These are phyloP conservation scores for Entomortierella lignicola DNA, from an alignment of 192 early-diverging fungal genomes.

Conservation along the genomic window DNA sequence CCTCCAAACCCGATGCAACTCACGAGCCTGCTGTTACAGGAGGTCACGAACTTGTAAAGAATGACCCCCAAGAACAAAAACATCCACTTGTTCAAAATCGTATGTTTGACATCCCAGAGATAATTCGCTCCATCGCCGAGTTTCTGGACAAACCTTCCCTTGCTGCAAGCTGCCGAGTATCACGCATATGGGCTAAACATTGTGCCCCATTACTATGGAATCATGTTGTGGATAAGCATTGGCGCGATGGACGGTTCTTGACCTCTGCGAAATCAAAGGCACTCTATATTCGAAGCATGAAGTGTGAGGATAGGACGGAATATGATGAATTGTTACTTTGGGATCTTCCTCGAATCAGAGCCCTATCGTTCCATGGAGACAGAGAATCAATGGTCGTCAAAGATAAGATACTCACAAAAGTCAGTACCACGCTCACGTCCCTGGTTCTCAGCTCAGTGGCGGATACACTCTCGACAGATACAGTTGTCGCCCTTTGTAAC, in stretches of 20 bases:
- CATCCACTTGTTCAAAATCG: conserved; percentile 27
- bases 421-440: conserved; percentile 4
- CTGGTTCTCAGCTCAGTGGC: conserved; percentile 22
- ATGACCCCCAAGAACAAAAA: background rate
- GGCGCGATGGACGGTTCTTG: conserved; percentile 27
- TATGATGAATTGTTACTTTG: conserved; percentile 38
- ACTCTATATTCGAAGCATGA: conserved; percentile 28
- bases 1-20: background rate
- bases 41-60: background rate
- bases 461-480: conserved; percentile 2
- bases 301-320: conserved; percentile 38
- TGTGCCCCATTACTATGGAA: conserved; percentile 43
- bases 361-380: conserved; percentile 22
- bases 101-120: conserved; percentile 49
- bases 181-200: conserved; percentile 20
- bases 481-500: conserved; percentile 1
- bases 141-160: conserved; percentile 50
- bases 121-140: conserved; percentile 33
- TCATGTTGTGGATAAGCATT: conserved; percentile 42
- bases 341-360: conserved; percentile 29
- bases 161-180: conserved; percentile 38
- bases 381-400: conserved; percentile 19
- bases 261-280: conserved; percentile 13
- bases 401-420: conserved; percentile 20
- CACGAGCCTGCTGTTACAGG: background rate